phyloP scores from a whole-genome alignment of 352 stramenopile species.

The Phytophthora uliginosa region DNA sequence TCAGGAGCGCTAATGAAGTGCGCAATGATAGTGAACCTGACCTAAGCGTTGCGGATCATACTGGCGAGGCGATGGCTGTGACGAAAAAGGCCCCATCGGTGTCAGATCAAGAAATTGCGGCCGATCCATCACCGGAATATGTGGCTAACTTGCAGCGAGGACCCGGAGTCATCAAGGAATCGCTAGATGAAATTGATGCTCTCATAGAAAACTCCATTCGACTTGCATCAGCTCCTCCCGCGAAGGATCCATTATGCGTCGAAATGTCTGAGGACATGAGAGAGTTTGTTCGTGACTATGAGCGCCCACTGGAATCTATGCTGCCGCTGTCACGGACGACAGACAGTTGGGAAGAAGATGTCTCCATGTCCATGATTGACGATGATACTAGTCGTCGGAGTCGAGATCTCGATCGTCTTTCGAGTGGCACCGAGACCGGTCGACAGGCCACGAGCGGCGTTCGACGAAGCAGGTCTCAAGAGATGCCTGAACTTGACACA shows the following conservation, averaged over 20 bases:
- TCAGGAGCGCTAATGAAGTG: constrained; percentile 7
- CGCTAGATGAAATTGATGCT: constrained; percentile 61
- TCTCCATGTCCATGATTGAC: constrained; percentile 39
- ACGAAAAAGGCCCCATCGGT: constrained; percentile 20
- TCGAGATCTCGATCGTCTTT: constrained; percentile 30
- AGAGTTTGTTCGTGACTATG: constrained; percentile 59
- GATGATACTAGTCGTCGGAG: constrained; percentile 42
- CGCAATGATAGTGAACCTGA: constrained; percentile 2
- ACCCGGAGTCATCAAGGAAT: constrained; percentile 51
- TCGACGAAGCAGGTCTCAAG: constrained; percentile 36
- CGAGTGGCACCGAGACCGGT: constrained; percentile 21
- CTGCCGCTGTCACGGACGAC: constrained; percentile 67
- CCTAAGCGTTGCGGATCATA: constrained; percentile 27
- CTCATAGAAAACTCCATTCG: constrained; percentile 50
- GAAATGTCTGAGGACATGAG: constrained; percentile 44
- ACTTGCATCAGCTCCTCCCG: constrained; percentile 10
- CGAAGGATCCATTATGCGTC: constrained; percentile 21
- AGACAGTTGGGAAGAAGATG: constrained; percentile 69
- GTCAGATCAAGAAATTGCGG: constrained; percentile 24
- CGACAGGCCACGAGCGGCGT: constrained; percentile 18
- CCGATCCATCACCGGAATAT: constrained; percentile 42
- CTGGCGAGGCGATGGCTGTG: constrained; percentile 32
- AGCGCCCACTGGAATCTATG: constrained; percentile 59
- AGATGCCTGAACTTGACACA: constrained; percentile 46
- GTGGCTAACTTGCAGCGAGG: constrained; percentile 49